Conservation (phyloP, 305 asterid species). For the Petunia hybrid region DNA sequence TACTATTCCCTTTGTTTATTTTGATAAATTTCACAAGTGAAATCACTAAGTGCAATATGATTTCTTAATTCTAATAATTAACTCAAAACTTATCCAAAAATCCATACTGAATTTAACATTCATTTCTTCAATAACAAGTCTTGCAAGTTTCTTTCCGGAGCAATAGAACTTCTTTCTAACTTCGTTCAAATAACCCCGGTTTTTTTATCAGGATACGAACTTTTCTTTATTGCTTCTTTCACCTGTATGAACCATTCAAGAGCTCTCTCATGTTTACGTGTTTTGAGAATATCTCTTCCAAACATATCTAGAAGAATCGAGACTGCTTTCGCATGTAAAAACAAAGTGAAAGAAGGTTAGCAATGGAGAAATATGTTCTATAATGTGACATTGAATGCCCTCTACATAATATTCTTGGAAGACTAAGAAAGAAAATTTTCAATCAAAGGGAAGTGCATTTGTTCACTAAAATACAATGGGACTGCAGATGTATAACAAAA, state of each 20-base stretch:
- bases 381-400: neutral
- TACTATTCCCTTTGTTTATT: no score
- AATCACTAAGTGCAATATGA: neutral
- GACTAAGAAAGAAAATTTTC: neutral
- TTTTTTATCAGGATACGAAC: neutral
- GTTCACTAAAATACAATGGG: constrained; percentile 18
- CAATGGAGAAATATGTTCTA: neutral
- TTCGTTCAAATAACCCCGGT: neutral
- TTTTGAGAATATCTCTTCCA: neutral
- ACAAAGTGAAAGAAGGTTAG: neutral
- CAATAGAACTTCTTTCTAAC: neutral
- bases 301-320: neutral
- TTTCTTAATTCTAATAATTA: neutral
- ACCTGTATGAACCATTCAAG: neutral
- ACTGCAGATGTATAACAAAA: neutral
- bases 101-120: neutral
- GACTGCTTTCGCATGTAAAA: neutral
- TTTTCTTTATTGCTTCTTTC: neutral
- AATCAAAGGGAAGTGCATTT: constrained; percentile 7
- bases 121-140: constrained; percentile 2
- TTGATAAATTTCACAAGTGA: neutral
- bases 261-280: neutral
- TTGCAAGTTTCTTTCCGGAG: neutral
- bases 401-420: neutral
- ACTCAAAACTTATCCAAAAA: neutral